These are phyloP conservation scores for Xanthoparmelia taractica DNA, from an alignment of 495 filamentous ascomycete genomes.

Conservation along the genomic window DNA sequence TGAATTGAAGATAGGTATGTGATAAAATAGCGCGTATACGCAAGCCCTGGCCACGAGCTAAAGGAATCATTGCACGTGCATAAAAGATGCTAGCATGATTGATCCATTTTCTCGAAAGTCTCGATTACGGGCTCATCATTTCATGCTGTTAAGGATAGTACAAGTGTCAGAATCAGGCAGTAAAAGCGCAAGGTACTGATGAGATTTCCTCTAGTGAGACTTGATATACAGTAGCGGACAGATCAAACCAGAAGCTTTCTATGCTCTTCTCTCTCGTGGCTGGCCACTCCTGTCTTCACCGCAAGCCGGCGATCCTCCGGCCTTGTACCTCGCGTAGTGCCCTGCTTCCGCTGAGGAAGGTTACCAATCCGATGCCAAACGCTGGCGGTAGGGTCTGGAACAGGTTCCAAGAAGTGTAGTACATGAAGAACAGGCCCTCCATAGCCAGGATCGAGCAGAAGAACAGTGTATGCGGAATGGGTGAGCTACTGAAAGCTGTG, in stretches of 20 bases:
- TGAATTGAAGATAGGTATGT: background rate
- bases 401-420: conserved; percentile 88
- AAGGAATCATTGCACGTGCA: background rate
- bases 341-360: conserved; percentile 83
- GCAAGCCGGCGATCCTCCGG: conserved; percentile 69
- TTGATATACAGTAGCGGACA: background rate
- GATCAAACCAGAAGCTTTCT: background rate
- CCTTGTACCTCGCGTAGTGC: conserved; percentile 89
- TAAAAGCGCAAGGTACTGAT: background rate
- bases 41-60: background rate
- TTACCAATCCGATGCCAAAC: conserved; percentile 55
- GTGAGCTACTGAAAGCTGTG: conserved; percentile 62
- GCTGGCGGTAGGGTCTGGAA: conserved; percentile 80
- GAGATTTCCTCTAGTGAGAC: background rate
- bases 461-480: conserved; percentile 72
- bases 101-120: background rate
- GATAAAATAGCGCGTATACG: background rate
- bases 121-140: background rate
- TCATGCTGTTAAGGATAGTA: background rate
- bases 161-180: background rate
- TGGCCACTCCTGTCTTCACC: conserved; percentile 28
- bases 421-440: conserved; percentile 89
- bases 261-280: background rate
- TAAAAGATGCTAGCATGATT: background rate
- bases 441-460: conserved; percentile 75